Conservation (phyloP, 768 basidiomycete species). For the Galerina sulciceps region DNA sequence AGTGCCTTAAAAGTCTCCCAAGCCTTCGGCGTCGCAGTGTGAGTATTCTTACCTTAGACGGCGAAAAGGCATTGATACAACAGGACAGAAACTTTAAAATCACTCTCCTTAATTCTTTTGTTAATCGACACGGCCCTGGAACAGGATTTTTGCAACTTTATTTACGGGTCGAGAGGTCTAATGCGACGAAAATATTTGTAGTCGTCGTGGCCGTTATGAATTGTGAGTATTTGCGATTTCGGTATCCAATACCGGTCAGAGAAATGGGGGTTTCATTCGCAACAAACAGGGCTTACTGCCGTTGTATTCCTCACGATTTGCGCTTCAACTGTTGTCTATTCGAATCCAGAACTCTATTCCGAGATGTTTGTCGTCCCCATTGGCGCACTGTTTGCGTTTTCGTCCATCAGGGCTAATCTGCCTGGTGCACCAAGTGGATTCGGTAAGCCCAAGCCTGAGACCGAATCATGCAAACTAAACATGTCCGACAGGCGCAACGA, state of each 20-base stretch:
- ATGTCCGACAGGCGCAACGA: constrained; percentile 3
- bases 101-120: not conserved
- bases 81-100: constrained; percentile 8
- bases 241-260: too few relatives aligned
- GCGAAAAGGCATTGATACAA: not conserved
- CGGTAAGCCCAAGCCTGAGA: constrained; percentile 18
- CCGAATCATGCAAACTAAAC: not conserved
- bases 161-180: constrained; percentile 7
- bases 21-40: constrained; percentile 13
- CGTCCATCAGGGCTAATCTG: constrained; percentile 22
- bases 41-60: not conserved
- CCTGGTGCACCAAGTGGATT: constrained; percentile 27
- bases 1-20: not conserved
- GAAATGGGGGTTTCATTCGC: not conserved
- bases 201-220: constrained; percentile 13
- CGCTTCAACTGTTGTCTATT: constrained; percentile 9
- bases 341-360: constrained; percentile 10
- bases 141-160: not conserved
- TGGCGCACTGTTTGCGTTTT: constrained; percentile 26
- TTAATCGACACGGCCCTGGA: not conserved
- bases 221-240: not conserved
- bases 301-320: constrained; percentile 10
- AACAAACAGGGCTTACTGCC: constrained; percentile 9
- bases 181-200: constrained; percentile 8
- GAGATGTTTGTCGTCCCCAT: constrained; percentile 27